Percentiles rank a stretch among this genome's conserved stretches.
Conservation (phyloP, 164 flowering plant genomes). For the Houttuynia cordata region DNA sequence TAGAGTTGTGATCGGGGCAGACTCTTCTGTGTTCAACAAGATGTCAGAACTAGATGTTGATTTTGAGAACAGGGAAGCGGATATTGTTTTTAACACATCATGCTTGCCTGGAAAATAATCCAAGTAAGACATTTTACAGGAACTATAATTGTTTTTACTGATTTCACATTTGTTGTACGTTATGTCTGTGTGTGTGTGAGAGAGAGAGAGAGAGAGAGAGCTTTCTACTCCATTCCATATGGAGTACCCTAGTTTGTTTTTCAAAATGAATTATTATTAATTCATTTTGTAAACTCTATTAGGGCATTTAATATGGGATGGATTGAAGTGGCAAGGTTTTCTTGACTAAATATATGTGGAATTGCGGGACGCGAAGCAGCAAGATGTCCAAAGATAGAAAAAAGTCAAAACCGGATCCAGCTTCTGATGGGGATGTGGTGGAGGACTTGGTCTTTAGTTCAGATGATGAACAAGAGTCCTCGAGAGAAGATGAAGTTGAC, state of each 20-base stretch:
- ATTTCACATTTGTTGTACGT: too few relatives aligned
- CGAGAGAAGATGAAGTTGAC: conserved; percentile 8
- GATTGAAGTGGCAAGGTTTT: too few relatives aligned
- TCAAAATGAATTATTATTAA: too few relatives aligned
- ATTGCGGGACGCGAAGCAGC: conserved; percentile 5
- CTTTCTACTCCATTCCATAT: too few relatives aligned
- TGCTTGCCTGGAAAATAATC: conserved; percentile 63
- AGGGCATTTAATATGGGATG: too few relatives aligned
- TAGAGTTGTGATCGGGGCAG: conserved; percentile 74
- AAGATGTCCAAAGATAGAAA: conserved; percentile 13
- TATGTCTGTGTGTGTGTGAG: too few relatives aligned
- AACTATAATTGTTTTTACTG: neutral
- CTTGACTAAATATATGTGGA: neutral
- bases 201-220: too few relatives aligned
- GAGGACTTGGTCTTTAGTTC: conserved; percentile 58
- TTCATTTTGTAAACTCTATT: too few relatives aligned
- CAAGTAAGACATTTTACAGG: conserved; percentile 27
- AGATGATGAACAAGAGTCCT: conserved; percentile 39
- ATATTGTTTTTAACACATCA: conserved; percentile 44
- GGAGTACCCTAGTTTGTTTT: too few relatives aligned
- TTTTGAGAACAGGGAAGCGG: conserved; percentile 19
- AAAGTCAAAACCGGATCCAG: conserved; percentile 14
- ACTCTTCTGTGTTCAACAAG: conserved; percentile 38
- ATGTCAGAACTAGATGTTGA: conserved; percentile 27
- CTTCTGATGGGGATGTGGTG: conserved; percentile 49